Evolutionary conservation across 2,329 filamentous ascomycete genomes (phyloP).

Genomic region (Westerdykella ornata): DNA sequence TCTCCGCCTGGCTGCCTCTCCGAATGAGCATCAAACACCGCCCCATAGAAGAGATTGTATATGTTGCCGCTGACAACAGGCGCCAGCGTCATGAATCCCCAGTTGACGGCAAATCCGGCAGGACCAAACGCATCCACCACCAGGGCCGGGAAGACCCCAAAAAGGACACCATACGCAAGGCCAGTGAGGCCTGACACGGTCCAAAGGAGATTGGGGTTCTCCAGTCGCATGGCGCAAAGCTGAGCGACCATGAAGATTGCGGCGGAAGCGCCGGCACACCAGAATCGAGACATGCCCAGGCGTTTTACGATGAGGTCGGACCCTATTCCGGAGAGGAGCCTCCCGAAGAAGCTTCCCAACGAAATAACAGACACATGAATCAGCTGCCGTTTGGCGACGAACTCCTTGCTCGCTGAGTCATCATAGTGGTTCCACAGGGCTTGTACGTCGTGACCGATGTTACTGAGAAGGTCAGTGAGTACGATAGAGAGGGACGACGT

Average conservation of each 20-base stretch:
- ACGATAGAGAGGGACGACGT: neutral
- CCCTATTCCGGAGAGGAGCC: slow-evolving; percentile 67
- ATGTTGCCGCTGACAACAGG: slow-evolving; percentile 83
- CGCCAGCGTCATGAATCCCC: slow-evolving; percentile 88
- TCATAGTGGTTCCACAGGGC: slow-evolving; percentile 87
- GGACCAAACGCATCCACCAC: slow-evolving; percentile 85
- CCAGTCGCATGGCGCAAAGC: slow-evolving; percentile 64
- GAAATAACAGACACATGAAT: slow-evolving; percentile 95
- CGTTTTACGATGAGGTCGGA: slow-evolving; percentile 84
- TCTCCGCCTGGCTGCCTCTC: slow-evolving; percentile 61
- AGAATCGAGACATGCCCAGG: slow-evolving; percentile 73
- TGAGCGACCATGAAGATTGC: slow-evolving; percentile 74
- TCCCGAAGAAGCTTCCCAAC: slow-evolving; percentile 74
- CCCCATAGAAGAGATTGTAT: slow-evolving; percentile 88
- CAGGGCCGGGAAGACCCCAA: slow-evolving; percentile 87
- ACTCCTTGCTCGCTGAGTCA: slow-evolving; percentile 60
- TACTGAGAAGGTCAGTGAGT: slow-evolving; percentile 56
- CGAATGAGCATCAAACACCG: slow-evolving; percentile 74
- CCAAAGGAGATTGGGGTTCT: slow-evolving; percentile 69
- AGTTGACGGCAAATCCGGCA: slow-evolving; percentile 83
- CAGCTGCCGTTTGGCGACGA: slow-evolving; percentile 74
- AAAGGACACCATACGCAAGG: slow-evolving; percentile 85
- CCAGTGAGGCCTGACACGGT: slow-evolving; percentile 78
- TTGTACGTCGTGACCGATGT: slow-evolving; percentile 85
- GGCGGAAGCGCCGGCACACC: slow-evolving; percentile 78